Evolutionary conservation across 768 basidiomycete genomes (phyloP).

Genomic region (Neoboletus brunneissimus): DNA sequence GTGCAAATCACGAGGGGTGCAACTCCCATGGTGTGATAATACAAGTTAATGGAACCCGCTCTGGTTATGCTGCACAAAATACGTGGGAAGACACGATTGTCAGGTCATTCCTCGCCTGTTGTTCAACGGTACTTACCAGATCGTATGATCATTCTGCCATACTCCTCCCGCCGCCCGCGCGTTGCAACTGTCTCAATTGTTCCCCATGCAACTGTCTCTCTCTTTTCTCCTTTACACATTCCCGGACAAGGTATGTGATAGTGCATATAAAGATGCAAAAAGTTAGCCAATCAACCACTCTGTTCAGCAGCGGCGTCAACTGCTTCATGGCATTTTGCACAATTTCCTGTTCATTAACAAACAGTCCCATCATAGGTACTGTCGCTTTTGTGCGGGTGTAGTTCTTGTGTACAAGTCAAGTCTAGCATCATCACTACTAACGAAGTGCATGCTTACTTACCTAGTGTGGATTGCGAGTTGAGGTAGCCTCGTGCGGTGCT

Average conservation of each 20-base stretch:
- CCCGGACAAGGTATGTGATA: conserved; percentile 15
- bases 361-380: conserved; percentile 13
- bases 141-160: not conserved
- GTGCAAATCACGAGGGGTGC: not conserved
- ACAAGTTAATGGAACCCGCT: not conserved
- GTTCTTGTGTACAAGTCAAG: not conserved
- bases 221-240: conserved; percentile 18
- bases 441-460: not conserved
- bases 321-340: conserved; percentile 4
- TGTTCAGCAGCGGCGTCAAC: conserved; percentile 14
- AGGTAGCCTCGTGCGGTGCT: not conserved
- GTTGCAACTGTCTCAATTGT: conserved; percentile 12
- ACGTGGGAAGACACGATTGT: not conserved
- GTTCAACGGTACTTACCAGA: not conserved
- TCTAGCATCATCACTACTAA: not conserved
- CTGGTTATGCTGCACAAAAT: no score
- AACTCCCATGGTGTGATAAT: not conserved
- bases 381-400: not conserved
- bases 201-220: conserved; percentile 17
- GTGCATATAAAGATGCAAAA: conserved; percentile 19
- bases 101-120: not conserved
- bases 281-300: not conserved
- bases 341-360: conserved; percentile 19
- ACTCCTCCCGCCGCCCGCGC: not conserved
- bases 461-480: not conserved